Conservation (phyloP, 225 moss, liverwort and hornwort species). For the Pseudisothecium myosuroides region DNA sequence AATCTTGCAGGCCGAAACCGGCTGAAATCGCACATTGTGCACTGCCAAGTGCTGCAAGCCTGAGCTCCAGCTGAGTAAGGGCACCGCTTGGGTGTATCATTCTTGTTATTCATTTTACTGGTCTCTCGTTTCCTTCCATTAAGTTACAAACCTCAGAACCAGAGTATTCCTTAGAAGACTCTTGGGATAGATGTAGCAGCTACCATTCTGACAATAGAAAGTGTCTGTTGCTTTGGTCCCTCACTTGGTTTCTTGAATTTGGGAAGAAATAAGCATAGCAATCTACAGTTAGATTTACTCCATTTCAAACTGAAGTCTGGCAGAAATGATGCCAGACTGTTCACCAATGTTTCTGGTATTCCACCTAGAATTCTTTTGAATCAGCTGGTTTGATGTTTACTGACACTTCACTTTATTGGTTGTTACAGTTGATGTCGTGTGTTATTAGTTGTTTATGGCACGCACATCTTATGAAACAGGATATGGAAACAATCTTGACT, state of each 20-base stretch:
- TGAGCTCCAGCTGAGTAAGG: conserved; percentile 56
- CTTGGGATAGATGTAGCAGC: conserved; percentile 42
- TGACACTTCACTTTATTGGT: not conserved
- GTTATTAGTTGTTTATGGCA: not conserved
- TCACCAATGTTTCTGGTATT: conserved; percentile 11
- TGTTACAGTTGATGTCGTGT: not conserved
- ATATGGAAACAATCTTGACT: not conserved
- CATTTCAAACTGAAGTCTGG: conserved; percentile 37
- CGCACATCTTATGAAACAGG: not conserved
- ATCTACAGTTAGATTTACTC: conserved; percentile 18
- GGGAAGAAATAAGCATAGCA: conserved; percentile 34
- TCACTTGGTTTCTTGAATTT: conserved; percentile 18
- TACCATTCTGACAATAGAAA: conserved; percentile 44
- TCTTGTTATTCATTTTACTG: conserved; percentile 50
- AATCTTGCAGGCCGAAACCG: conserved; percentile 94
- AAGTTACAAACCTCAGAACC: conserved; percentile 15
- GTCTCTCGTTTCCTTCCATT: conserved; percentile 2
- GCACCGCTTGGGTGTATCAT: conserved; percentile 55
- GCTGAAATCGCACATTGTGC: conserved; percentile 93
- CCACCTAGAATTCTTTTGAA: conserved; percentile 1
- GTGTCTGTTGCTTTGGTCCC: conserved; percentile 40
- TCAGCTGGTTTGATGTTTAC: not conserved
- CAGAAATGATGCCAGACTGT: conserved; percentile 40
- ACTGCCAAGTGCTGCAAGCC: conserved; percentile 99
- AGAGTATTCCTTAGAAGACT: conserved; percentile 4